Evolutionary conservation across 73 alveolate genomes (phyloP), one percentile per base, ranked within the genome.

Genomic region (Halteria grandinella): DNA sequence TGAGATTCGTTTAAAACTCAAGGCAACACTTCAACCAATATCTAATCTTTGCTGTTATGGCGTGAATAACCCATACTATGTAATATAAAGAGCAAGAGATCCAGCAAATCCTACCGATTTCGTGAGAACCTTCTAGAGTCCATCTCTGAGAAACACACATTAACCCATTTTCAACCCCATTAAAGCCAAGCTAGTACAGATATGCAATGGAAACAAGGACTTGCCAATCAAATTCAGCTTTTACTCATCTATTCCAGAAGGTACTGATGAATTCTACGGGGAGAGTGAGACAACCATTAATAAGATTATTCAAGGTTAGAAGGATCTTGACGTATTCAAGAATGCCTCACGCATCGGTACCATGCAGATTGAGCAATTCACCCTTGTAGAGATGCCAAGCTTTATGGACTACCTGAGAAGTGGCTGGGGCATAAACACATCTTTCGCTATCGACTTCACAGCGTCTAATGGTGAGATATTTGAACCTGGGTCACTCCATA

Each of bases 371-470:
- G 87, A 57, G 2, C 17, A 76, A 23, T 27, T 83, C 23, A 11
- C 27, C n/a, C 39, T 75, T 37, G 64, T 59, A 28, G 95, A 88
- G 55, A 83, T 32, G 75, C 90, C 90, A 39, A 29, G 75, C 18
- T 93, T 95, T 53, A 43, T 77, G 52, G 86, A 87, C 33, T 92
- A 82, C 15, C 47, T 90, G 34, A 85, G 96, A 87, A 70, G 78
- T 28, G 98, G 98, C 28, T 82, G 88, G 80, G 81, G 79, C 20
- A 55, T 95, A 4, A 82, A 75, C 44, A 31, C 93, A 53, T 63
- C 88, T 29, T 86, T 90, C 12, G 98, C 99, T 23, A 89, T 95
- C 32, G 99, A 95, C 75, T 95, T 90, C 49, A 95, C 99, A 32
- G 97, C 89, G 10, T 89, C 97, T 33, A 95, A 95, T 88, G 96